Base-by-base conservation (phyloP, 305 asterid species). In the Ajuga reptans region DNA sequence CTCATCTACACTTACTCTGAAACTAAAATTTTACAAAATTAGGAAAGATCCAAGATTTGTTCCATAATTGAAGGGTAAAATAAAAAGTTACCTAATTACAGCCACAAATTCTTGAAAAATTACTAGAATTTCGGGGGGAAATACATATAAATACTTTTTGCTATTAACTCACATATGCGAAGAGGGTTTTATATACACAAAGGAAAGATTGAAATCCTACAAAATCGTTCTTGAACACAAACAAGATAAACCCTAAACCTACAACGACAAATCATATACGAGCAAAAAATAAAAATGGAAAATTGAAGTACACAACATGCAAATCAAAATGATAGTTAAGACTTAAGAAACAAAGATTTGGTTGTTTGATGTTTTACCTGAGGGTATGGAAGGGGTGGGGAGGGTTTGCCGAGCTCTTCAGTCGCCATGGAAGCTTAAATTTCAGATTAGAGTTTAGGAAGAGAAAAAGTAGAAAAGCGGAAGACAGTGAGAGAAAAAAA, bases 381-480 rank as follows among this genome's bases (percentile, higher is more conserved):
- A 4, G 94, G 90, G 77, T 87, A 87, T 0, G 87, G 77, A 55
- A 89, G 89, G 31, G 79, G 83, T 6, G 85, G 74, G 11, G 83
- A 65, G 33, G 84, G 78, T 33, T 60, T 77, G 80, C 27, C 69
- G 75, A 80, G 75, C 64, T 77, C 89, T 56, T 83, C 90, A 75
- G 84, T 78, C 60, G 90, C 85, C 91, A 85, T 85, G 72, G 85
- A 73, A 78, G 66, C 68, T 66, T 17, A 55, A 29, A 46, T 41
- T 71, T 50, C 61, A 49, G 64, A 14, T 12, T 37, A 16, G 10
- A 77, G 71, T 61, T 10, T 55, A 37, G 49, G 41, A n/a, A 37
- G 62, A 66, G 37, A 57, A 42, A 63, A 41, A 10, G 2, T 33
- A n/a, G 16, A 51, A 36, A 36, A 10, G 57, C 29, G 15, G 18